phyloP scores from a whole-genome alignment of 1,139 yeast species.

The Yamadazyma atmosphaerica region DNA sequence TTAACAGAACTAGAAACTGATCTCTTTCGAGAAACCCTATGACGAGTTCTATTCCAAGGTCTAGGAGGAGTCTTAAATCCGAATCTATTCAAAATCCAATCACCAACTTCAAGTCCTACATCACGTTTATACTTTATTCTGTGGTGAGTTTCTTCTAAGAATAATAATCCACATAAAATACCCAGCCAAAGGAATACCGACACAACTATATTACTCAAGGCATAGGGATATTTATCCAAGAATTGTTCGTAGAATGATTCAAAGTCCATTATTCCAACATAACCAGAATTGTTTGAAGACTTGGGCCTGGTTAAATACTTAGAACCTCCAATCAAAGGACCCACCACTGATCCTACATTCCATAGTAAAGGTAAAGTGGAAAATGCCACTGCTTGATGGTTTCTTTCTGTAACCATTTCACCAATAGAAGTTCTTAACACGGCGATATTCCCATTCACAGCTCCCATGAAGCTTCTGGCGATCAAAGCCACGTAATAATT shows the following conservation, averaged over 20 bases:
- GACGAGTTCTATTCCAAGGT: slow-evolving; percentile 13
- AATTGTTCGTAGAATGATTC: slow-evolving; percentile 11
- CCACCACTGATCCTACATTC: slow-evolving; percentile 52
- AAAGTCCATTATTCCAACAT: slow-evolving; percentile 4
- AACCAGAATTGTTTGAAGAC: slow-evolving; percentile 3
- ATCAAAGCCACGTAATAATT: slow-evolving; percentile 51
- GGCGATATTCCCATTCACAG: slow-evolving; percentile 61
- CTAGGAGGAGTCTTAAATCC: slow-evolving; percentile 24
- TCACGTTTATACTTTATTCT: slow-evolving; percentile 43
- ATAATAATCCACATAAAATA: slow-evolving; percentile 44
- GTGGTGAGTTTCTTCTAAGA: slow-evolving; percentile 63
- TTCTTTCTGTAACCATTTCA: slow-evolving; percentile 54
- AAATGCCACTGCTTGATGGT: slow-evolving; percentile 63
- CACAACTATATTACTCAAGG: slow-evolving; percentile 59
- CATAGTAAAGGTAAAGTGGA: slow-evolving; percentile 59
- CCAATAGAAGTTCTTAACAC: slow-evolving; percentile 62
- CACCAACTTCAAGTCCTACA: slow-evolving; percentile 55
- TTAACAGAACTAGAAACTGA: slow-evolving; percentile 1
- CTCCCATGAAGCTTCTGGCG: slow-evolving; percentile 55
- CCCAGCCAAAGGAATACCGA: slow-evolving; percentile 43
- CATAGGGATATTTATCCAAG: slow-evolving; percentile 47
- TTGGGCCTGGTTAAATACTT: slow-evolving; percentile 32
- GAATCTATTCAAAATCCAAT: slow-evolving; percentile 33
- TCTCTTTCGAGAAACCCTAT: neutral
- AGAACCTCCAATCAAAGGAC: slow-evolving; percentile 57